phyloP scores from a whole-genome alignment of 495 filamentous ascomycete species.

The Articulospora tetracladia region DNA sequence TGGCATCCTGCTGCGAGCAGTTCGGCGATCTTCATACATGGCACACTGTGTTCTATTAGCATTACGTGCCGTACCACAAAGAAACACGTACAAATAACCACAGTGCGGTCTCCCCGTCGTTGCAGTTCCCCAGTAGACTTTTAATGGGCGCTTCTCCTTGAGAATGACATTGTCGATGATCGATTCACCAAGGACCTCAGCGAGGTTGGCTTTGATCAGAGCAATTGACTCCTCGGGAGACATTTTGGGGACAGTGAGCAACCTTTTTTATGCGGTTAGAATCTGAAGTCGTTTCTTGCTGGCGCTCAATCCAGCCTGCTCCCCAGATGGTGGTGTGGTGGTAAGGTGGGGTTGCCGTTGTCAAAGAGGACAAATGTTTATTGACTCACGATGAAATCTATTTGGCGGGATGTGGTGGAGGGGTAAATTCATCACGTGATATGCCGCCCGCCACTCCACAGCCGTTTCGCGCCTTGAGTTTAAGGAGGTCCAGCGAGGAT shows the following conservation, averaged over 20 bases:
- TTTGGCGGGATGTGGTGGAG: background rate
- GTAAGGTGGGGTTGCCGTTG: background rate
- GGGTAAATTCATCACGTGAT: background rate
- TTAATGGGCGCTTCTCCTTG: constrained; percentile 63
- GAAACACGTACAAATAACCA: constrained; percentile 61
- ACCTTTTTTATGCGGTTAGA: too few relatives aligned
- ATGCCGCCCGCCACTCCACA: too few relatives aligned
- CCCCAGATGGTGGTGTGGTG: constrained; percentile 1
- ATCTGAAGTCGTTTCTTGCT: too few relatives aligned
- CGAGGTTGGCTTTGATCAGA: constrained; percentile 77
- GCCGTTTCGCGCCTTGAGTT: background rate
- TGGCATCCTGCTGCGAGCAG: constrained; percentile 81
- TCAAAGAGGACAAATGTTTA: background rate
- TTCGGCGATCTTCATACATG: constrained; percentile 84
- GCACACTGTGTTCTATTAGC: too few relatives aligned
- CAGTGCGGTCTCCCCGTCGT: constrained; percentile 64
- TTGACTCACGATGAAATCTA: background rate
- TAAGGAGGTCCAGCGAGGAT: too few relatives aligned
- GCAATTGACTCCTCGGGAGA: constrained; percentile 42
- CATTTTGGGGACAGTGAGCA: constrained; percentile 15
- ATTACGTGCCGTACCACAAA: background rate
- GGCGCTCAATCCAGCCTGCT: too few relatives aligned
- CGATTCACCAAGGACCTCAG: constrained; percentile 81
- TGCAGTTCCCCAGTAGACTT: constrained; percentile 77
- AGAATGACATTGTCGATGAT: constrained; percentile 73